Base-by-base conservation (phyloP, 331 rosid genomes). In the Telfairia occidentalis region DNA sequence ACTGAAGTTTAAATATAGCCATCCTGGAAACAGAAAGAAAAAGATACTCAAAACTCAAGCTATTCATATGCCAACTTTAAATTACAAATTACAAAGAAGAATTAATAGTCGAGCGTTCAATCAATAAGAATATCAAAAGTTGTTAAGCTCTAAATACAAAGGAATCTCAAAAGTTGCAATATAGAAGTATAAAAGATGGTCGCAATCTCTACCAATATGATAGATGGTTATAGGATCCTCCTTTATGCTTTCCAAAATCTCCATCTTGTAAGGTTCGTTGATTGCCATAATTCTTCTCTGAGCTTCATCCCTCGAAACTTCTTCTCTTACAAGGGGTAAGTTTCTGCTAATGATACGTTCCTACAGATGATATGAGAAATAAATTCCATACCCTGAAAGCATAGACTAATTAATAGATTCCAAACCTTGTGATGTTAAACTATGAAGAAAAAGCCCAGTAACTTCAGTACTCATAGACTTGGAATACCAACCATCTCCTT, bases 271-370 rank as follows among this genome's bases (percentile, higher is more conserved):
- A 8, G 97, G 96, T 82, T 94, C 97, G 34, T 90, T 91, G 82
- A 89, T 80, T 74, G 90, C 83, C 79, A 28, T 55, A 73, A 91
- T 94, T 84, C 98, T 91, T 83, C 77, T 87, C 48, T 66, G 85
- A 57, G 98, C 95, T 80, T 94, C 98, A 53, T 88, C 96, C 81
- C 97, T 88, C 1, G 98, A 88, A 72, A 91, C 96, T 85, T 94
- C 96, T 86, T 94, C 98, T 85, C 96, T 87, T 32, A 85, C 61
- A 82, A 94, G 96, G 4, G 98, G 98, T 12, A 94, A 82, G 81
- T 94, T 91, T 81, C 73, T 87, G 67, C 87, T 57, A 78, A 94
- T 86, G 53, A 94, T 91, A 23, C 89, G 90, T 67, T 94, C 97
- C 97, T 94, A 79, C 80, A 88, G 32, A 76, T 50, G 76, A 77